A percentile compares a stretch with the other conserved stretches of the same genome.
These are phyloP conservation scores for Lonicera japonica DNA, from an alignment of 129 eudicot genomes.

Conservation along the genomic window DNA sequence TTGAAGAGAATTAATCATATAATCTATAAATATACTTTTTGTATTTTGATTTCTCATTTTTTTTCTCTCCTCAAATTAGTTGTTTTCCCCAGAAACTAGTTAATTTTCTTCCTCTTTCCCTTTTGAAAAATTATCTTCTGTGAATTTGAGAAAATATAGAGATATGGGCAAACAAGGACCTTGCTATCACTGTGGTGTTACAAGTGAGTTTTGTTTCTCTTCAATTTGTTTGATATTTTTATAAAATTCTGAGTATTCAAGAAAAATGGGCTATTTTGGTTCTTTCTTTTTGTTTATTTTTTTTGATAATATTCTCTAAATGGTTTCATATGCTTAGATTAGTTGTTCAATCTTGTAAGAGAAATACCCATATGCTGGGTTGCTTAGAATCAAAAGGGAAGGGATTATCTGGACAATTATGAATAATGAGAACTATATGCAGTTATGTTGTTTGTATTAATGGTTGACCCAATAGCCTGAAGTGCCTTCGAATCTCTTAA, in stretches of 20 bases:
- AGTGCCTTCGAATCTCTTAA: constrained; percentile 13
- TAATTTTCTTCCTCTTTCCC: constrained; percentile 14
- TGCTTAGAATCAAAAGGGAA: constrained; percentile 18
- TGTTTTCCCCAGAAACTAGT: constrained; percentile 21
- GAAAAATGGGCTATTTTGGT: constrained; percentile 13
- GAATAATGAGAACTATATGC: constrained; percentile 28
- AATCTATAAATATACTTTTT: neutral
- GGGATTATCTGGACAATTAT: constrained; percentile 23
- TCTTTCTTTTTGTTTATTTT: constrained; percentile 9
- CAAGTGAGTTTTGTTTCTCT: constrained; percentile 73
- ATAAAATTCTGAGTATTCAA: constrained; percentile 17
- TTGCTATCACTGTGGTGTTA: constrained; percentile 6
- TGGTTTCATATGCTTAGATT: constrained; percentile 19
- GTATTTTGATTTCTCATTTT: constrained; percentile 20
- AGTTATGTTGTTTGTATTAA: constrained; percentile 15
- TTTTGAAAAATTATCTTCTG: constrained; percentile 20
- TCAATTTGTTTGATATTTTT: constrained; percentile 3
- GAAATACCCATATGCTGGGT: constrained; percentile 33
- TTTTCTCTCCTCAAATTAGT: neutral
- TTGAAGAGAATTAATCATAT: constrained; percentile 23
- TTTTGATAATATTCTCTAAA: neutral
- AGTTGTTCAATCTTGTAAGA: constrained; percentile 30
- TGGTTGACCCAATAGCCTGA: constrained; percentile 7
- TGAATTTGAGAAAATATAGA: constrained; percentile 12
- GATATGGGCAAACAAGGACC: constrained; percentile 65